Percentiles rank a stretch among this genome's conserved stretches.
phyloP scores from a whole-genome alignment of 2,329 filamentous ascomycete species.

The Colletotrichum caudatum region DNA sequence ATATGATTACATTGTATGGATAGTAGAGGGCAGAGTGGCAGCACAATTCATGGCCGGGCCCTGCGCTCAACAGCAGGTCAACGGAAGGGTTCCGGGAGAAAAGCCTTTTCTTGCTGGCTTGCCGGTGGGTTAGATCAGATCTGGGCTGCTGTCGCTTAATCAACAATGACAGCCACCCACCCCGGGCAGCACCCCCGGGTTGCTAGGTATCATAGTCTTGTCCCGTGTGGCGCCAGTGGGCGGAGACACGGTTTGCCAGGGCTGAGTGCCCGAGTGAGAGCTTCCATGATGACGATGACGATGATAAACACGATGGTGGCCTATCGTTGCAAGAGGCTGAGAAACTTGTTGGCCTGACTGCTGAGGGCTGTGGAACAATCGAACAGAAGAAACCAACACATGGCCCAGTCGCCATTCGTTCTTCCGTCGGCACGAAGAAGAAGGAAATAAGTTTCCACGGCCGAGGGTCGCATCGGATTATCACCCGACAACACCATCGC shows the following conservation, averaged over 20 bases:
- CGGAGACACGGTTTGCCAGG: neutral
- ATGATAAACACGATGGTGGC: neutral
- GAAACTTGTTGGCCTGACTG: neutral
- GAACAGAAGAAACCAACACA: neutral
- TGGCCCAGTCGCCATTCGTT: neutral
- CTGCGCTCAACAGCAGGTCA: no score
- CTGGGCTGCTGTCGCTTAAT: constrained; percentile 26
- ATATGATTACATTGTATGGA: no score
- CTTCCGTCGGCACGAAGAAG: neutral
- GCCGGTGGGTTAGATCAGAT: constrained; percentile 19
- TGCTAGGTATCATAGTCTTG: constrained; percentile 1
- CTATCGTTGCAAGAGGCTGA: neutral
- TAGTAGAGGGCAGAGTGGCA: no score
- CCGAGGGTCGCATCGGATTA: constrained; percentile 28
- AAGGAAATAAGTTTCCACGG: neutral
- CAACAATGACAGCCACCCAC: constrained; percentile 2
- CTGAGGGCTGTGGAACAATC: no score
- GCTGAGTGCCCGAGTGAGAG: neutral
- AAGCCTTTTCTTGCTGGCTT: constrained; percentile 5
- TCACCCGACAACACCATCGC: constrained; percentile 31
- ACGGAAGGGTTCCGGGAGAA: neutral
- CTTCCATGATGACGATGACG: neutral
- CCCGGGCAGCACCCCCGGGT: neutral
- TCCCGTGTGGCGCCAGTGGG: neutral
- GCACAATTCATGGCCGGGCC: no score